Evolutionary conservation across 441 rosid species (phyloP), one percentile per base, ranked within the genome.

Genomic region (Pelargonium myrrhifolium): DNA sequence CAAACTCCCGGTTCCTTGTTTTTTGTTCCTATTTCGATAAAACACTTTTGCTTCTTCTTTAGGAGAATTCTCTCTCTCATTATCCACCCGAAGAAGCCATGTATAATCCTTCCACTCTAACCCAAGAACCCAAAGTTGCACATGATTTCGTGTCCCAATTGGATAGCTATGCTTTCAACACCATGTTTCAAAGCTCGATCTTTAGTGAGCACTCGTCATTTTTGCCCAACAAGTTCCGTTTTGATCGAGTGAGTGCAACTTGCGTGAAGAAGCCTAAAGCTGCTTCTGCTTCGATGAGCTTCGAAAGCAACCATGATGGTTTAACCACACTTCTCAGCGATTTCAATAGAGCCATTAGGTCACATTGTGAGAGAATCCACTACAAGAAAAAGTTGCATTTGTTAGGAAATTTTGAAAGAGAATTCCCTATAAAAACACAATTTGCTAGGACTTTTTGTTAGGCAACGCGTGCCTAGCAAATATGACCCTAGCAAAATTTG

Each of bases 281-380:
- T 56, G 3, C 49, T 43, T 62, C 65, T 67, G 85, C 85, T 74
- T 89, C 93, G 0, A 43, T 88, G 69, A 80, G 84, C 61, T 77
- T 81, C 65, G 75, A 61, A 78, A 64, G 10, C 67, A 35, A 6
- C 3, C 65, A 83, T 79, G 11, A 74, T n/a, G n/a, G 83, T 18
- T 8, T 86, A 43, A 64, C 70, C 65, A 73, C 72, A 61, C 51
- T 89, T 49, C 72, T 87, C 67, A 80, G 45, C 17, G 90, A 91
- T 64, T 88, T 93, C 68, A 89, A 91, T 26, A 80, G 77, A 71
- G 81, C 76, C 22, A 75, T 91, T 65, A 82, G 80, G 77, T 81
- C 86, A 65, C 99, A 89, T 26, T 85, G 87, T 60, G 88, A 85
- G 58, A 94, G 86, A 67, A 84, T 88, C 72, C 95, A n/a, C n/a